Evolutionary conservation across 208 protist species (phyloP).

Genomic region (Kentomonas sorsogonicus): DNA sequence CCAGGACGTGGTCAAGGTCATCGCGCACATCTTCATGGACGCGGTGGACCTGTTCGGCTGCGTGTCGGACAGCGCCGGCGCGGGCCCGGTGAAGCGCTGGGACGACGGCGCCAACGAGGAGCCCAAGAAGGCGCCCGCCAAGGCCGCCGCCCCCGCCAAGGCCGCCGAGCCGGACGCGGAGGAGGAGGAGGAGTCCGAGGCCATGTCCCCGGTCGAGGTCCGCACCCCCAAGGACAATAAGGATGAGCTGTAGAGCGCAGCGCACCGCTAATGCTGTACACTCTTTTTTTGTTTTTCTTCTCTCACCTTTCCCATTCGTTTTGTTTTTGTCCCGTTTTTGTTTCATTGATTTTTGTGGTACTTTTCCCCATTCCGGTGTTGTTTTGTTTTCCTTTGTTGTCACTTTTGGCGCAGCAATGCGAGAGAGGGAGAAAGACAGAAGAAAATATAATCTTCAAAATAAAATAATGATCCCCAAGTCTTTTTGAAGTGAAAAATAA

Average conservation of each 20-base stretch:
- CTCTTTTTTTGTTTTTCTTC: slow-evolving; percentile 12
- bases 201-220: too few relatives aligned
- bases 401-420: neutral
- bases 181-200: neutral
- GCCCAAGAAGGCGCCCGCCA: too few relatives aligned
- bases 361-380: neutral
- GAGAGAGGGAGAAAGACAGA: too few relatives aligned
- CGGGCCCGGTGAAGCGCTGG: slow-evolving; percentile 34
- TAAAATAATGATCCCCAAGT: too few relatives aligned
- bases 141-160: too few relatives aligned
- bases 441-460: too few relatives aligned
- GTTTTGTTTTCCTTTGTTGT: slow-evolving; percentile 6
- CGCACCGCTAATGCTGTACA: neutral
- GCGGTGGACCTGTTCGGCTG: slow-evolving; percentile 68
- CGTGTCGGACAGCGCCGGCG: slow-evolving; percentile 34
- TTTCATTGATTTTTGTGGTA: neutral
- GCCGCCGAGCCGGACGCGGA: neutral
- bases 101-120: slow-evolving; percentile 12
- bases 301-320: too few relatives aligned
- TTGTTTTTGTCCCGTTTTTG: slow-evolving; percentile 1
- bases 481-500: too few relatives aligned
- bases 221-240: too few relatives aligned
- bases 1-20: slow-evolving; percentile 80
- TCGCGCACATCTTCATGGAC: slow-evolving; percentile 61
- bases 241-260: neutral